phyloP scores from a whole-genome alignment of 345 rosid species.

The Pistacia vera region DNA sequence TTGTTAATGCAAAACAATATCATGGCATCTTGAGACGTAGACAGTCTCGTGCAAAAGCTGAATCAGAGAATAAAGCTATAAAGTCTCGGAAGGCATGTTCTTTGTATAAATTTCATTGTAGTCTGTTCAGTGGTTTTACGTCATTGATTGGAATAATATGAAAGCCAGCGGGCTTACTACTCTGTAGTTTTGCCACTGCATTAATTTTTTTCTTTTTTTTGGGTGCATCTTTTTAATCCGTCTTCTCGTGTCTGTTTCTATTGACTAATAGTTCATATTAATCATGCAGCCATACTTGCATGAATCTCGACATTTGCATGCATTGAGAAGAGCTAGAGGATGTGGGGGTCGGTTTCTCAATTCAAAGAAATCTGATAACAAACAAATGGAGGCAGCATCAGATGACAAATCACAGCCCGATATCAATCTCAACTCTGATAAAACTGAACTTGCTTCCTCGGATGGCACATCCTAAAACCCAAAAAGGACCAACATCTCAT shows the following conservation, averaged over 20 bases:
- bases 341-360: conserved; percentile 93
- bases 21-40: conserved; percentile 96
- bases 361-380: conserved; percentile 63
- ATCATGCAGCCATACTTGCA: conserved; percentile 89
- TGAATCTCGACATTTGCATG: conserved; percentile 97
- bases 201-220: background rate
- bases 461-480: conserved; percentile 47
- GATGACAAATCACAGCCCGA: conserved; percentile 61
- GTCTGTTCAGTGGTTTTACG: background rate
- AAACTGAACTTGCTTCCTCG: conserved; percentile 42
- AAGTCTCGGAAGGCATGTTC: conserved; percentile 75
- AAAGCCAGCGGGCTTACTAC: background rate
- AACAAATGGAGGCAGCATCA: conserved; percentile 48
- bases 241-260: background rate
- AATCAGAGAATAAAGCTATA: conserved; percentile 60
- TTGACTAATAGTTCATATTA: conserved; percentile 14
- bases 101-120: conserved; percentile 1
- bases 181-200: background rate
- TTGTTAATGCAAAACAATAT: conserved; percentile 97
- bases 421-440: conserved; percentile 63
- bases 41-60: conserved; percentile 94
- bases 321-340: conserved; percentile 91
- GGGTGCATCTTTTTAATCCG: background rate
- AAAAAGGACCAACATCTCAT: background rate
- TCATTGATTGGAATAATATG: conserved; percentile 4